Evolutionary conservation across 208 protist genomes (phyloP), one percentile per base, ranked within the genome.

Genomic region (Crithidia fasciculata): DNA sequence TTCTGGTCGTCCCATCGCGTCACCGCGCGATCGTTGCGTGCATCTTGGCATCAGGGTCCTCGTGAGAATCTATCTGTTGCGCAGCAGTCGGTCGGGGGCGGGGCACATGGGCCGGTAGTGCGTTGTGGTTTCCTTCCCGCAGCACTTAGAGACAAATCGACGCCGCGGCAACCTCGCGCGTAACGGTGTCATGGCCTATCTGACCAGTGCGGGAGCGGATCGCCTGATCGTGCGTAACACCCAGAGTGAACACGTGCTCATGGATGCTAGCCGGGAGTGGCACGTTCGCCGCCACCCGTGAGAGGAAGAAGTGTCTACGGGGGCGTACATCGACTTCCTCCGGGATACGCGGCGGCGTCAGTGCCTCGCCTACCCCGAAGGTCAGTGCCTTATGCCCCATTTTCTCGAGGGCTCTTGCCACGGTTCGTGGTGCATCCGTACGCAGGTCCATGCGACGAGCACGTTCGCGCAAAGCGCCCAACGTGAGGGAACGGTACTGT

Each of bases 401-500:
- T 49, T 49, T 49, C 54, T 58, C 54, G 54, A 58, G 54, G 54
- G 54, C 54, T 39, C 6, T 8, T 37, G 54, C 28, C 16, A 58
- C 54, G 28, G 18, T 58, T 37, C 28, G 54, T 58, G 2, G 2
- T 2, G 28, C 54, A 58, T 37, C 54, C 28, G 54, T 37, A 37
- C 18, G 18, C 16, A 58, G 28, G 54, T 37, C 16, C 16, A 58
- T 39, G 28, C 54, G 54, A 18, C 54, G 54, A 18, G 54, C 54
- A 16, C 54, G 54, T 58, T 58, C 54, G 54, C 54, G 54, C 18
- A 58, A 16, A 18, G 54, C 54, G 0, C 54, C 54, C 28, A 58
- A 18, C 8, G 54, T 58, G 16, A 58, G 18, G 28, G 54, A 58
- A 37, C 54, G 54, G 54, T 58, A 58, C 54, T 58, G 54, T 58